Conservation (phyloP, 2,329 filamentous ascomycete genomes). For the Tolypocladium cylindrosporum region DNA sequence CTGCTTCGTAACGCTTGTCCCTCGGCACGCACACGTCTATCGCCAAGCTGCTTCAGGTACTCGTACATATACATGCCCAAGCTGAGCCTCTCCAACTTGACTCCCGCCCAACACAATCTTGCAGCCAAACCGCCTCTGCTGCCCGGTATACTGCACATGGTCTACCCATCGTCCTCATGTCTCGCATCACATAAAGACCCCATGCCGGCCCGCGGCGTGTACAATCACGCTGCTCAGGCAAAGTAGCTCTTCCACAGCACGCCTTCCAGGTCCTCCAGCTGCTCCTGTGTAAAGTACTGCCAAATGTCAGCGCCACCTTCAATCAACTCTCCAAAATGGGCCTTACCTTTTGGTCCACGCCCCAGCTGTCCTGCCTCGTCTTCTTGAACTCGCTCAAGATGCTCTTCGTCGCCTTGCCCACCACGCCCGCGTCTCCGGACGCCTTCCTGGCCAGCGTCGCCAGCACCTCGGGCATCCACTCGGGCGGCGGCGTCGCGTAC, state of each 20-base stretch:
- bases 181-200: conserved; percentile 1
- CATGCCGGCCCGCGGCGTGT: not conserved
- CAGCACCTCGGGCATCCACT: conserved; percentile 88
- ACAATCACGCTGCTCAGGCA: conserved; percentile 41
- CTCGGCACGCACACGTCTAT: not conserved
- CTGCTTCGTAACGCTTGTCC: not conserved
- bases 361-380: conserved; percentile 97
- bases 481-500: conserved; percentile 83
- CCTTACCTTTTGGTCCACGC: conserved; percentile 90
- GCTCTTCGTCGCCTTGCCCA: conserved; percentile 90
- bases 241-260: conserved; percentile 99
- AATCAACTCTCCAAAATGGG: not conserved
- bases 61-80: not conserved
- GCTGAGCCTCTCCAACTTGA: not conserved
- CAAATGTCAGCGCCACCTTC: conserved; percentile 4
- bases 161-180: not conserved
- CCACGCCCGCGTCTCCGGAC: conserved; percentile 79
- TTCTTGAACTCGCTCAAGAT: conserved; percentile 98
- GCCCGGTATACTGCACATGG: not conserved
- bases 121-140: not conserved
- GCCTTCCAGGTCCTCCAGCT: conserved; percentile 89
- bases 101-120: not conserved
- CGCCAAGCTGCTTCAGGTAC: not conserved
- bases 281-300: conserved; percentile 77
- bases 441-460: conserved; percentile 77